Percentiles rank a stretch among this genome's conserved stretches.
These are phyloP conservation scores for Pelargonium australe DNA, from an alignment of 441 rosid genomes.

Conservation along the genomic window DNA sequence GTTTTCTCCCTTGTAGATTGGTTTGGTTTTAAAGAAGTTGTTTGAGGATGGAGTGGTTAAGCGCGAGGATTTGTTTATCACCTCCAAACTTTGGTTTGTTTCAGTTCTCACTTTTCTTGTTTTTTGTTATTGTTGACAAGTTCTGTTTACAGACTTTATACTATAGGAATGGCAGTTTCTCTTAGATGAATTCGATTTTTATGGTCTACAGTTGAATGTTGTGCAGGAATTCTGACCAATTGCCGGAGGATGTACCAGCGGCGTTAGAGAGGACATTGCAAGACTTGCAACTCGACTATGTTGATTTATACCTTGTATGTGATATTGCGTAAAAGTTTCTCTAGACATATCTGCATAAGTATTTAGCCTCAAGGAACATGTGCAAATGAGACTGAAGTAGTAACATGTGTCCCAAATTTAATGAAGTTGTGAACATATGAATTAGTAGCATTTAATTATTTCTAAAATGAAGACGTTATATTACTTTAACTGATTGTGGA, in stretches of 20 bases:
- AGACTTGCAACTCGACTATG: constrained; percentile 57
- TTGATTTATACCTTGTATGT: constrained; percentile 64
- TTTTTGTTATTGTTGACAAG: too few species aligned
- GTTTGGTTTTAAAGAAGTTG: constrained; percentile 50
- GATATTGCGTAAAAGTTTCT: constrained; percentile 3
- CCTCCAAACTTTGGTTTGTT: constrained; percentile 79
- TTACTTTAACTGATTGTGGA: neutral
- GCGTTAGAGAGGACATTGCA: constrained; percentile 42
- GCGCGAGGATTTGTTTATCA: constrained; percentile 69
- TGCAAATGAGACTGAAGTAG: neutral
- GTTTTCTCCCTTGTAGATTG: constrained; percentile 40
- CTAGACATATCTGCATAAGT: neutral
- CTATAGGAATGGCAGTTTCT: too few species aligned
- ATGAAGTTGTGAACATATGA: neutral
- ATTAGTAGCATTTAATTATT: neutral
- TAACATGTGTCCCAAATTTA: neutral
- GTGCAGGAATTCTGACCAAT: neutral
- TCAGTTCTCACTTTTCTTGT: neutral
- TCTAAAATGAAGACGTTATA: constrained; percentile 1
- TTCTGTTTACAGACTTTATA: too few species aligned
- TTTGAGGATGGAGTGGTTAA: constrained; percentile 66
- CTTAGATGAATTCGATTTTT: neutral
- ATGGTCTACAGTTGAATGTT: neutral
- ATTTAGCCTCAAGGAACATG: neutral
- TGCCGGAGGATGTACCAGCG: constrained; percentile 2